Percentiles rank a stretch among this genome's conserved stretches.
phyloP scores from a whole-genome alignment of 441 rosid species.

The Populus hybrid region DNA sequence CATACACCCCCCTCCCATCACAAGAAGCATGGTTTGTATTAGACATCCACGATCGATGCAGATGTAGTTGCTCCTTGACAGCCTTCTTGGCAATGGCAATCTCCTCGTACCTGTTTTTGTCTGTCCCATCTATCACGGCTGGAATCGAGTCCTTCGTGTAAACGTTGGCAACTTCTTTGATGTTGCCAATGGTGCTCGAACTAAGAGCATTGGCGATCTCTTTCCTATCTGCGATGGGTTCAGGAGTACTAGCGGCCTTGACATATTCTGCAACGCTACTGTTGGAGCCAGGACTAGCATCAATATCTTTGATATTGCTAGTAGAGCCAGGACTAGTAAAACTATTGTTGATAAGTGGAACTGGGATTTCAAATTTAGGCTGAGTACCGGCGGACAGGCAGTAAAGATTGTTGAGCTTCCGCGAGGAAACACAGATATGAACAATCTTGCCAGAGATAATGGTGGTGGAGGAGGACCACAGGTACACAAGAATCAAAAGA shows the following conservation, averaged over 20 bases:
- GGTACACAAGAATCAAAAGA: conserved; percentile 41
- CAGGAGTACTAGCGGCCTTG: too few species aligned
- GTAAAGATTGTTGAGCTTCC: conserved; percentile 69
- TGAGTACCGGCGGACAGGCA: conserved; percentile 84
- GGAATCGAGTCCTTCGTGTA: conserved; percentile 5
- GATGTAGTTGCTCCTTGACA: conserved; percentile 39
- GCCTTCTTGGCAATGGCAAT: conserved; percentile 35
- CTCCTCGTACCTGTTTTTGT: conserved; percentile 31
- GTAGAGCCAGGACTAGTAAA: conserved; percentile 11
- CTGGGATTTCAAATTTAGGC: conserved; percentile 45
- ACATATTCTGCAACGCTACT: neutral
- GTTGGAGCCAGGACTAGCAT: neutral
- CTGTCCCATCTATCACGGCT: conserved; percentile 7
- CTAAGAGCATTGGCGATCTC: neutral
- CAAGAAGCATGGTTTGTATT: conserved; percentile 32
- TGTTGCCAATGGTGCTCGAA: neutral
- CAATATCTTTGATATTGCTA: neutral
- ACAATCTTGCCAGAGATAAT: conserved; percentile 61
- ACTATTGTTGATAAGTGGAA: conserved; percentile 19
- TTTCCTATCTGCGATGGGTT: neutral
- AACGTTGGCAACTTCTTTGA: conserved; percentile 15
- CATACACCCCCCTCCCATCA: conserved; percentile 58
- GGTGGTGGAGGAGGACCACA: conserved; percentile 79
- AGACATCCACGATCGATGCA: conserved; percentile 67
- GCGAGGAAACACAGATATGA: conserved; percentile 69